Conservation (phyloP, 305 asterid genomes). For the Coffea humblotiana region DNA sequence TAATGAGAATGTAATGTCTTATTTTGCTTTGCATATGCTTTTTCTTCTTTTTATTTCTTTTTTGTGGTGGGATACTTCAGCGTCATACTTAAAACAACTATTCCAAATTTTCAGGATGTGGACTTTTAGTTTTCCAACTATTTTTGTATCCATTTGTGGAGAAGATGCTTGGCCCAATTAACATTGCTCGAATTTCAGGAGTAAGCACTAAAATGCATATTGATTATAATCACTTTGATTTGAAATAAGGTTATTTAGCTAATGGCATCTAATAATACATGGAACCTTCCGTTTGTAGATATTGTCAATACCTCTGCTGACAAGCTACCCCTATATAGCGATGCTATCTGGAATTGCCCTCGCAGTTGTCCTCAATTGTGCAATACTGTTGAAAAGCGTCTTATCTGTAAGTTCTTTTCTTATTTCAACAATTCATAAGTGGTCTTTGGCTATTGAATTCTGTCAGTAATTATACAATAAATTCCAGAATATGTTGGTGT, state of each 20-base stretch:
- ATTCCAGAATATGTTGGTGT: background rate
- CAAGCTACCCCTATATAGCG: conserved; percentile 81
- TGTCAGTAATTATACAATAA: background rate
- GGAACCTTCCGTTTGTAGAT: conserved; percentile 42
- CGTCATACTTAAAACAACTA: background rate
- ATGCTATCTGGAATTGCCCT: conserved; percentile 71
- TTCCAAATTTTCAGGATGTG: conserved; percentile 56
- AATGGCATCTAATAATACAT: background rate
- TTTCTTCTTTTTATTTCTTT: too few relatives aligned
- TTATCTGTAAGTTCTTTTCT: conserved; percentile 53
- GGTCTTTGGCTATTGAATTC: background rate
- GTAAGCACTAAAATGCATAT: conserved; percentile 42
- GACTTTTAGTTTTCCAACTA: conserved; percentile 75
- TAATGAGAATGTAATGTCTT: background rate
- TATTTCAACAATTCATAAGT: background rate
- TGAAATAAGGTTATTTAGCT: background rate
- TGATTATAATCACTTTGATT: background rate
- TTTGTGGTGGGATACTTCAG: too few relatives aligned
- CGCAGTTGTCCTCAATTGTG: conserved; percentile 51
- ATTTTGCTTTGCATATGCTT: too few relatives aligned
- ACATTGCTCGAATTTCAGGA: conserved; percentile 59
- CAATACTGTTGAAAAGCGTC: conserved; percentile 62
- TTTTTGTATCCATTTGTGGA: conserved; percentile 57
- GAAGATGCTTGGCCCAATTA: conserved; percentile 66
- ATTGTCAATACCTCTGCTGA: conserved; percentile 59